Conservation (phyloP, 2,329 filamentous ascomycete species). For the Fusarium verrucosum region DNA sequence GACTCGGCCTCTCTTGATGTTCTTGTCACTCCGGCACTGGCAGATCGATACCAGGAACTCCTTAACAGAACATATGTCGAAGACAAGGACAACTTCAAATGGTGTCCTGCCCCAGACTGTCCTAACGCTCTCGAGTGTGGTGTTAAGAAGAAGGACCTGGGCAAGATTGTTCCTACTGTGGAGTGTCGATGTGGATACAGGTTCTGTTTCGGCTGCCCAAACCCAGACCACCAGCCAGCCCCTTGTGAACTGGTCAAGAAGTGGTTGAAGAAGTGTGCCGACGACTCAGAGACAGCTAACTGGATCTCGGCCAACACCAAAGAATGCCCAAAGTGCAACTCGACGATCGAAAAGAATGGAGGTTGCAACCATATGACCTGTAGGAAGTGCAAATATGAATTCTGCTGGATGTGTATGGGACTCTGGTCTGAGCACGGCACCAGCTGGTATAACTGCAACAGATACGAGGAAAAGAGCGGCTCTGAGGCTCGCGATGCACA, state of each 20-base stretch:
- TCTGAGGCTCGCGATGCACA: constrained; percentile 90
- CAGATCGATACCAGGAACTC: constrained; percentile 78
- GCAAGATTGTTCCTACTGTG: constrained; percentile 88
- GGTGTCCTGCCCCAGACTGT: constrained; percentile 98
- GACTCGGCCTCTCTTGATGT: constrained; percentile 88
- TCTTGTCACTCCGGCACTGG: constrained; percentile 68
- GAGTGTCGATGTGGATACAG: constrained; percentile 83
- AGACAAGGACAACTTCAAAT: constrained; percentile 93
- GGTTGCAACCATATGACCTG: constrained; percentile 99
- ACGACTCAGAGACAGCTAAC: constrained; percentile 97
- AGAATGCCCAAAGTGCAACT: constrained; percentile 94
- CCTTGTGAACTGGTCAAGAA: constrained; percentile 91
- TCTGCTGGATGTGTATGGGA: constrained; percentile 99
- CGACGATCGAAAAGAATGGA: constrained; percentile 98
- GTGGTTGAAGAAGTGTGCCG: constrained; percentile 98
- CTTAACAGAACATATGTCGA: constrained; percentile 96
- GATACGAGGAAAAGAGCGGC: constrained; percentile 96
- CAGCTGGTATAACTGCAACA: constrained; percentile 99
- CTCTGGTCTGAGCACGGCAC: constrained; percentile 98
- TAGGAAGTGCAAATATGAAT: constrained; percentile 93
- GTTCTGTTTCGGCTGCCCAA: constrained; percentile 95
- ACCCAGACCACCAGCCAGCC: constrained; percentile 90
- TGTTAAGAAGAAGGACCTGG: constrained; percentile 87
- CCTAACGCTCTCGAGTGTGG: constrained; percentile 89
- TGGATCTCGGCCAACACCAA: constrained; percentile 99